phyloP scores from a whole-genome alignment of 345 rosid species.

The Trapa bicornis region DNA sequence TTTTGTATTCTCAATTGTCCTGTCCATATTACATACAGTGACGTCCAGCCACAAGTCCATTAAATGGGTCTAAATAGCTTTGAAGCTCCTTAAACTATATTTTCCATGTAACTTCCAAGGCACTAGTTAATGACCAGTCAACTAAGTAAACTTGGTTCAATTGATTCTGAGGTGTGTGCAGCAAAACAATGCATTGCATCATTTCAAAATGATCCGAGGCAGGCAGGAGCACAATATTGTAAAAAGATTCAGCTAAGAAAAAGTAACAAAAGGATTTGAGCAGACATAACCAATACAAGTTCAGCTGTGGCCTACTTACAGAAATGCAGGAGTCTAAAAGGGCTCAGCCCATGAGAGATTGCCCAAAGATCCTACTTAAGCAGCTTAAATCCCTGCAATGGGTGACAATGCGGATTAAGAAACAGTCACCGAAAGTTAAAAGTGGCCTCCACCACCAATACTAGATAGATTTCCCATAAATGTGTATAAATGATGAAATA shows the following conservation, averaged over 20 bases:
- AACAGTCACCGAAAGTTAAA: background rate
- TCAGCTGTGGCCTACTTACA: background rate
- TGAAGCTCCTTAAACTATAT: background rate
- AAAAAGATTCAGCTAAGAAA: background rate
- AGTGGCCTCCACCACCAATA: background rate
- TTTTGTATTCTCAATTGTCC: too few species aligned
- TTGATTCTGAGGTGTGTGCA: background rate
- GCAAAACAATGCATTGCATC: background rate
- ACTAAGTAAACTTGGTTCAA: background rate
- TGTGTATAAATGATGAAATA: background rate
- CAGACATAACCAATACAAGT: background rate
- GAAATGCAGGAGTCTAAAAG: background rate
- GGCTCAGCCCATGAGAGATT: background rate
- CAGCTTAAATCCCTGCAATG: constrained; percentile 67
- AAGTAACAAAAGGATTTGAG: background rate
- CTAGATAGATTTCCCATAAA: too few species aligned
- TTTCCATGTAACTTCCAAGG: background rate
- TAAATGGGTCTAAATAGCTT: background rate
- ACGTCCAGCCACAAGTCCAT: too few species aligned
- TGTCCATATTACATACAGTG: too few species aligned
- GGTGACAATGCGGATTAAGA: constrained; percentile 1
- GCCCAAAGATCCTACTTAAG: constrained; percentile 32
- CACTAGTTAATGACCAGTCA: background rate
- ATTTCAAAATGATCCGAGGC: background rate
- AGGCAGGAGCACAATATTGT: background rate